A percentile compares a stretch with the other conserved stretches of the same genome.
These are phyloP conservation scores for Meripilus lineatus DNA, from an alignment of 1,284 basidiomycete species.

Conservation along the genomic window DNA sequence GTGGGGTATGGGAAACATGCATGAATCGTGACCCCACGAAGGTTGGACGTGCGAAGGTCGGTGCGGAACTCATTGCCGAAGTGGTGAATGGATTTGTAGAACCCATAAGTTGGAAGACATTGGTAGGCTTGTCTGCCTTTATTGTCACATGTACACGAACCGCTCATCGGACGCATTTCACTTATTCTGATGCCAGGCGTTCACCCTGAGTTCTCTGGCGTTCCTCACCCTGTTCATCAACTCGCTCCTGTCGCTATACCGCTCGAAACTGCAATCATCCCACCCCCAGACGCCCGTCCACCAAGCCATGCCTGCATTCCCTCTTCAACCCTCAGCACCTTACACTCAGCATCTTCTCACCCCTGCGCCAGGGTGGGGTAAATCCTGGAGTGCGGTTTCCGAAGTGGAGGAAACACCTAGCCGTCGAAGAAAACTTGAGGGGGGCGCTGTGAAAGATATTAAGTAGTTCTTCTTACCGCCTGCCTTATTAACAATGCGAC, in stretches of 20 bases:
- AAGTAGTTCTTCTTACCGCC: no score
- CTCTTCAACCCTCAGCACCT: slow-evolving; percentile 37
- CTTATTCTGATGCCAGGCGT: slow-evolving; percentile 50
- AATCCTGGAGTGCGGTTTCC: slow-evolving; percentile 19
- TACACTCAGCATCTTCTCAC: slow-evolving; percentile 34
- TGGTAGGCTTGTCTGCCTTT: slow-evolving; percentile 55
- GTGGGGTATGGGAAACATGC: slow-evolving; percentile 89
- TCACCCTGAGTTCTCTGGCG: slow-evolving; percentile 73
- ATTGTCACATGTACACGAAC: no score
- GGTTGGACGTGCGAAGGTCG: slow-evolving; percentile 84
- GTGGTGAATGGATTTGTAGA: slow-evolving; percentile 97
- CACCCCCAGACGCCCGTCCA: slow-evolving; percentile 12
- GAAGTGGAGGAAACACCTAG: slow-evolving; percentile 36
- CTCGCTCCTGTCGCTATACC: slow-evolving; percentile 72
- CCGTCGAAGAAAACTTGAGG: slow-evolving; percentile 59
- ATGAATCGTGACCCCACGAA: slow-evolving; percentile 92
- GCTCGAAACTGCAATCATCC: slow-evolving; percentile 43
- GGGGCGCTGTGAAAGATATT: slow-evolving; percentile 55
- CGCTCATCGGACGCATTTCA: no score
- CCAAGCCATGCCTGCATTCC: slow-evolving; percentile 27
- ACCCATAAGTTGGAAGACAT: slow-evolving; percentile 94
- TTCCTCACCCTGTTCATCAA: slow-evolving; percentile 85
- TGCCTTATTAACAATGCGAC: no score
- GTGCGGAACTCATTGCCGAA: slow-evolving; percentile 93
- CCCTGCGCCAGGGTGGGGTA: slow-evolving; percentile 44